Conservation (phyloP, 1,284 basidiomycete genomes). For the Omphalotus olearius region DNA sequence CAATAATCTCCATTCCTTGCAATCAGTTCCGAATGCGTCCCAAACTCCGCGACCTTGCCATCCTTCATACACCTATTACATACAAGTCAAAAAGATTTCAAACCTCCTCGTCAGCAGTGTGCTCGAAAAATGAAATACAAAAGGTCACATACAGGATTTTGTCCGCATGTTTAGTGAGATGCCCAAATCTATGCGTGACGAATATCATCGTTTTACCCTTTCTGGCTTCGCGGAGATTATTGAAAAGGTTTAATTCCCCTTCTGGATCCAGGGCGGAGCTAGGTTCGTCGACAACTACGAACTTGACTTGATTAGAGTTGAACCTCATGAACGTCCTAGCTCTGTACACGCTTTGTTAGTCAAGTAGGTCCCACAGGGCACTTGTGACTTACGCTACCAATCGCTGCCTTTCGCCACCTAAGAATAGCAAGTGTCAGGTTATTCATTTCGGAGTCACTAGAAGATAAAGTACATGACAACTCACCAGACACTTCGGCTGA, state of each 20-base stretch:
- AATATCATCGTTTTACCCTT: constrained; percentile 64
- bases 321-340: constrained; percentile 41
- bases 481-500: constrained; percentile 28
- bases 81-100: no score
- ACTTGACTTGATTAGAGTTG: constrained; percentile 36
- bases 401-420: constrained; percentile 38
- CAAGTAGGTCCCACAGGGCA: not conserved
- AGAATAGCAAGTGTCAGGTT: not conserved
- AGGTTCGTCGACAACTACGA: constrained; percentile 49
- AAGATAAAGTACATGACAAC: not conserved
- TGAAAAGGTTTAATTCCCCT: constrained; percentile 47
- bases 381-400: constrained; percentile 32
- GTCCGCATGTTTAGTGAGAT: constrained; percentile 60
- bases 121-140: not conserved
- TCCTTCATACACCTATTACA: constrained; percentile 54
- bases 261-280: constrained; percentile 51
- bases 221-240: constrained; percentile 42
- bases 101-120: not conserved
- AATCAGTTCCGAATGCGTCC: constrained; percentile 49
- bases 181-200: constrained; percentile 67
- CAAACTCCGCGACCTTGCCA: constrained; percentile 47
- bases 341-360: constrained; percentile 7
- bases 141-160: constrained; percentile 45
- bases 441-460: not conserved
- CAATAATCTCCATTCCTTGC: constrained; percentile 46